Conservation (phyloP, 176 grass and related monocot genomes). For the Lolium multiflorum region DNA sequence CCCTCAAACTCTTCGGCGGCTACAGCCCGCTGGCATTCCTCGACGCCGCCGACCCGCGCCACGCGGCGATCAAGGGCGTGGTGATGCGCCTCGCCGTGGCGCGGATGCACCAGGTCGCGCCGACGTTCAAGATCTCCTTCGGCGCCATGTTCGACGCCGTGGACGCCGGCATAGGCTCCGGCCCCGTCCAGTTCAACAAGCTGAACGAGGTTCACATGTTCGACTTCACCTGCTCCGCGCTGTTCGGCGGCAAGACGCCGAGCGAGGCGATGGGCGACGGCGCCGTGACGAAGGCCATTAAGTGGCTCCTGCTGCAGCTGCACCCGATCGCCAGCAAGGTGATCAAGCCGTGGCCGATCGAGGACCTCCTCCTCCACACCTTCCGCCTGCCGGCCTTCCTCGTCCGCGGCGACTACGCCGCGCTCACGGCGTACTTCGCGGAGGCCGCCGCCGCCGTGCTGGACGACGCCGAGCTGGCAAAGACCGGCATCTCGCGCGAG, state of each 20-base stretch:
- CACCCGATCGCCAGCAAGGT: slow-evolving; percentile 59
- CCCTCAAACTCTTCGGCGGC: slow-evolving; percentile 60
- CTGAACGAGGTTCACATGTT: slow-evolving; percentile 47
- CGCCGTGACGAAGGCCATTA: slow-evolving; percentile 44
- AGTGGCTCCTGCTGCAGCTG: slow-evolving; percentile 72
- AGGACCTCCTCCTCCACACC: slow-evolving; percentile 72
- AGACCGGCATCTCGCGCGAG: slow-evolving; percentile 48
- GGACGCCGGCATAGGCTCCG: slow-evolving; percentile 19
- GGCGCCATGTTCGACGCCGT: slow-evolving; percentile 45
- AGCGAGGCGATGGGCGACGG: slow-evolving; percentile 44
- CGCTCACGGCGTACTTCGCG: slow-evolving; percentile 58
- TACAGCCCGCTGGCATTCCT: slow-evolving; percentile 67
- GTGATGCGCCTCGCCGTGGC: slow-evolving; percentile 52
- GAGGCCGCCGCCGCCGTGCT: slow-evolving; percentile 40
- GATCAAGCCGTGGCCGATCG: slow-evolving; percentile 54
- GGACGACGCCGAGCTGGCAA: slow-evolving; percentile 53
- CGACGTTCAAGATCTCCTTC: slow-evolving; percentile 51
- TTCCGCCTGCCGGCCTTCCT: slow-evolving; percentile 63
- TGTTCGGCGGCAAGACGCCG: slow-evolving; percentile 56
- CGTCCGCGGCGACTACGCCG: slow-evolving; percentile 63
- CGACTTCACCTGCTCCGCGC: slow-evolving; percentile 60
- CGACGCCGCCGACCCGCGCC: slow-evolving; percentile 61
- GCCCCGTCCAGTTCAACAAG: slow-evolving; percentile 55
- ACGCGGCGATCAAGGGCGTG: slow-evolving; percentile 64
- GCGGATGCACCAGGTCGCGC: slow-evolving; percentile 48